Base-by-base conservation (phyloP, 2,329 filamentous ascomycete genomes). In the Paraconiothyrium sp. region DNA sequence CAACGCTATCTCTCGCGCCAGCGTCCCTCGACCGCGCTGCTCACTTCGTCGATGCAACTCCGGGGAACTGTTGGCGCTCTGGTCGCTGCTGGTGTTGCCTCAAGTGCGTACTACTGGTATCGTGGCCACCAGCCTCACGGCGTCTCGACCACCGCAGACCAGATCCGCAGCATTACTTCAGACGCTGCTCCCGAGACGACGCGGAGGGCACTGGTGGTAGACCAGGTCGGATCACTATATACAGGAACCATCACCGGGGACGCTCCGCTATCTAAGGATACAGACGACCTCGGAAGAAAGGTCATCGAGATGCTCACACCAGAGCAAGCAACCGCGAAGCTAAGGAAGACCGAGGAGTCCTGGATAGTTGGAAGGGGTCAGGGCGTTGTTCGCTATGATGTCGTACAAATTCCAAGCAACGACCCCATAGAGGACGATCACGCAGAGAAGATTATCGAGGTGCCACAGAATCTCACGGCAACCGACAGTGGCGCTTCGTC, bases 401-500 rank as follows among this genome's bases (percentile, higher is more conserved):
- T 97, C 9, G 93, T 95, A 27, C 95, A 99, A 79, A 86, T 98
- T 63, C 92, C 94, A 10, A 97, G 93, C 83, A 99, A 99, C 78
- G 92, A 97, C 71, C 95, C 95, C 0, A 99, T 99, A 61, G 95
- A 99, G 81, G 95, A 99, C 74, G 96, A 99, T 75, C 95, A 99
- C 76, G 92, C 94, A 56, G 95, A 99, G 82, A 97, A 97, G 85
- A 97, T 98, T 72, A 93, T 99, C 50, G 92, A 98, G 79, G 88
- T 97, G 9, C 91, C 92, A 4, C 85, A 86, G 57, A 84, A 83
- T 54, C 82, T 86, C 43, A 84, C 85, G 30, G 83, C 84, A 16
- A 83, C 84, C 8, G 82, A 86, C 71, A 80, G 86, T 75, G 80
- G 85, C 41, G 84, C 85, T 16, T 67, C 84, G 20, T 88, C 84